Conservation (phyloP, 352 stramenopile species). For the Phytophthora pistaciae region DNA sequence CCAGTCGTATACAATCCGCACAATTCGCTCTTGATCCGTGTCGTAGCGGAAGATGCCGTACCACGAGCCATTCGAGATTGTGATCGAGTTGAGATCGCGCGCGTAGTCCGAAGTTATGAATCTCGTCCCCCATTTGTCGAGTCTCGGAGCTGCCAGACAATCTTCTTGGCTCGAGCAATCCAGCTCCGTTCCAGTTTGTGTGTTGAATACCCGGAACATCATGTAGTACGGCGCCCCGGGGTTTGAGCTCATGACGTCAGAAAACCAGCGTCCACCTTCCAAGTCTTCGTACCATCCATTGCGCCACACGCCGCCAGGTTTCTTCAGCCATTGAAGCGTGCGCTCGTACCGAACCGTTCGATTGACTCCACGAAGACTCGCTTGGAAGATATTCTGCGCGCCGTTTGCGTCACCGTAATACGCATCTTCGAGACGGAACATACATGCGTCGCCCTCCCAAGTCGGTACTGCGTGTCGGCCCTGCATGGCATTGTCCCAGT, state of each 20-base stretch:
- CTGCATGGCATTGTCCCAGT: slow-evolving; percentile 32
- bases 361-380: slow-evolving; percentile 15
- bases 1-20: slow-evolving; percentile 1
- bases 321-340: slow-evolving; percentile 21
- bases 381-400: not conserved
- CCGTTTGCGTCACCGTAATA: not conserved
- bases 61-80: too few species aligned
- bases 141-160: slow-evolving; percentile 1
- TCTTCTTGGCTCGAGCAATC: slow-evolving; percentile 4
- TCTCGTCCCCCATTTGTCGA: slow-evolving; percentile 6
- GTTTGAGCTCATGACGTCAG: slow-evolving; percentile 17
- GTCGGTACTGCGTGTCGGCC: slow-evolving; percentile 36
- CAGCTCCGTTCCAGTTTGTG: slow-evolving; percentile 14
- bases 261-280: slow-evolving; percentile 24
- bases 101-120: not conserved
- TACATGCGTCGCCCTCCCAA: slow-evolving; percentile 32
- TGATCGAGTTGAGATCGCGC: too few species aligned
- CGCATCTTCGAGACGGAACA: slow-evolving; percentile 12
- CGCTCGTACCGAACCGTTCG: slow-evolving; percentile 12
- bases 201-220: slow-evolving; percentile 23
- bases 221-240: slow-evolving; percentile 15
- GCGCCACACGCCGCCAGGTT: slow-evolving; percentile 11
- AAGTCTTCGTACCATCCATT: slow-evolving; percentile 30
- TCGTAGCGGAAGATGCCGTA: too few species aligned
- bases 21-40: too few species aligned